Evolutionary conservation across 169 alveolate species (phyloP).

Genomic region (Cryptosporidium sp.): DNA sequence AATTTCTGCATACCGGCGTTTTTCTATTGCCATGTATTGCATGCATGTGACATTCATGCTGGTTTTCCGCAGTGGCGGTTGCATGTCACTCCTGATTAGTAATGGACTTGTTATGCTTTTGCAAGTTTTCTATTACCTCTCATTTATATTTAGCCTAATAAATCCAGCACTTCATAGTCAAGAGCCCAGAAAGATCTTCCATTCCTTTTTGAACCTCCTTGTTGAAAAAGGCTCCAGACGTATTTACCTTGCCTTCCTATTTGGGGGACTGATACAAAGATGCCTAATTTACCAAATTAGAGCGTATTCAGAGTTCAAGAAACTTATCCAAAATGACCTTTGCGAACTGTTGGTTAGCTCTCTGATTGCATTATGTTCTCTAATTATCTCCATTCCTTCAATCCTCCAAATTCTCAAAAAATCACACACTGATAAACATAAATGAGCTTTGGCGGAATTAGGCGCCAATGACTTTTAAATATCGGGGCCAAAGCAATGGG

Average conservation of each 20-base stretch:
- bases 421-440: slow-evolving; percentile 1
- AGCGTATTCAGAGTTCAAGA: background rate
- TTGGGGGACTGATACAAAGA: slow-evolving; percentile 53
- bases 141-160: background rate
- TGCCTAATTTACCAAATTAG: background rate
- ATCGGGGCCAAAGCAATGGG: background rate
- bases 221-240: slow-evolving; percentile 34
- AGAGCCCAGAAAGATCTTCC: background rate
- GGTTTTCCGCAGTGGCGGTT: slow-evolving; percentile 4
- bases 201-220: background rate
- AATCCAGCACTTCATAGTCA: background rate
- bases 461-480: slow-evolving; percentile 3
- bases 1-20: slow-evolving; percentile 25
- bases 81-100: background rate
- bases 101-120: background rate
- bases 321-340: background rate
- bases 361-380: slow-evolving; percentile 2
- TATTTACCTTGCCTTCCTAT: background rate
- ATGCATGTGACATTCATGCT: slow-evolving; percentile 26
- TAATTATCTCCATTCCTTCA: slow-evolving; percentile 1
- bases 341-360: background rate
- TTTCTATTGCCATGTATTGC: background rate
- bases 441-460: slow-evolving; percentile 8
- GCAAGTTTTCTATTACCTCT: slow-evolving; percentile 14
- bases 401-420: background rate